A percentile compares a stretch with the other conserved stretches of the same genome.
phyloP scores from a whole-genome alignment of 305 asterid genomes.

The Solanum hybrid region DNA sequence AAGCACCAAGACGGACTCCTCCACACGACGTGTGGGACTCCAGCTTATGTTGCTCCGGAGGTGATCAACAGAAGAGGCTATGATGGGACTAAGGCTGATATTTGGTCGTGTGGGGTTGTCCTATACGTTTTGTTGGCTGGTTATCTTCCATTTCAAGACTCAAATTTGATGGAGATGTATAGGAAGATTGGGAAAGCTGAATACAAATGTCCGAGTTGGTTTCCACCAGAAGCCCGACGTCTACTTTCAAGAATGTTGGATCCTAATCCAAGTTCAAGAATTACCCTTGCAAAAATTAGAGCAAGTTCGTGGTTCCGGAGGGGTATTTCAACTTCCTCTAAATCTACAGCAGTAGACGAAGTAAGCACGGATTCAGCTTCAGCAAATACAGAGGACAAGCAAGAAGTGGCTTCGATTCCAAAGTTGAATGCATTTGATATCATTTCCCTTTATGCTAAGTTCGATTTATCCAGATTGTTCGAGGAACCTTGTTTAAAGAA shows the following conservation, averaged over 20 bases:
- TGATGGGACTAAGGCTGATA: conserved; percentile 55
- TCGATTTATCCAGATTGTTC: conserved; percentile 46
- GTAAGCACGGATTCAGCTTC: conserved; percentile 17
- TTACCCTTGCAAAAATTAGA: conserved; percentile 39
- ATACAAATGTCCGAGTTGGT: conserved; percentile 49
- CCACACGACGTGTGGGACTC: conserved; percentile 54
- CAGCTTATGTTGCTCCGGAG: conserved; percentile 61
- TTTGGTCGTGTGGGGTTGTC: conserved; percentile 73
- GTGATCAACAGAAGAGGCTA: conserved; percentile 45
- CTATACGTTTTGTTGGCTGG: conserved; percentile 41
- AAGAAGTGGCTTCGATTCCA: conserved; percentile 20
- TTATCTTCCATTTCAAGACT: conserved; percentile 38
- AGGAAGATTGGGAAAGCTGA: conserved; percentile 51
- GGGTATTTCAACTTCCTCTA: conserved; percentile 22
- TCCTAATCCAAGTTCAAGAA: conserved; percentile 41
- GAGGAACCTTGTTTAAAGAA: conserved; percentile 32
- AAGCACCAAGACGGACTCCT: conserved; percentile 42
- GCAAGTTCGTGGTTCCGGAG: conserved; percentile 39
- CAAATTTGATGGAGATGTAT: conserved; percentile 49
- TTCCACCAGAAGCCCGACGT: conserved; percentile 37
- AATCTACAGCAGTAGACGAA: conserved; percentile 9
- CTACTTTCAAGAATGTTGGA: conserved; percentile 44
- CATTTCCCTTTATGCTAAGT: conserved; percentile 50
- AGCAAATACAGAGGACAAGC: not conserved
- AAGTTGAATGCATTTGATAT: conserved; percentile 51